Evolutionary conservation across 495 filamentous ascomycete species (phyloP).

Genomic region (Trichoderma parareesei): DNA sequence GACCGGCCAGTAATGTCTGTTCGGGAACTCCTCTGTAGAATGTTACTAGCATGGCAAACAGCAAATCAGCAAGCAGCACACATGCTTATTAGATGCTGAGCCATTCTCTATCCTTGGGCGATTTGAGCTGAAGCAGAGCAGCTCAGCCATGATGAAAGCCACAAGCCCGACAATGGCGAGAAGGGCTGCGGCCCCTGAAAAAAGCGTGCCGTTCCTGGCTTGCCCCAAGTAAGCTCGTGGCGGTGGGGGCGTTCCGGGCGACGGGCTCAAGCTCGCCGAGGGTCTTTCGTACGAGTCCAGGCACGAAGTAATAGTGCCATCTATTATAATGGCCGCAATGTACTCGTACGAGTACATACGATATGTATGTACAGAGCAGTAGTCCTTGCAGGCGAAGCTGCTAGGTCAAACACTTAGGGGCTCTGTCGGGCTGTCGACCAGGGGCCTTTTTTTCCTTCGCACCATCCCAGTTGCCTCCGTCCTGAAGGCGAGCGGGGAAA

Average conservation of each 20-base stretch:
- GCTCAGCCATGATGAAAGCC: not conserved
- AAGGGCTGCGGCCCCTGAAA: not conserved
- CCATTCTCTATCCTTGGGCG: not conserved
- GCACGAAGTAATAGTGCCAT: not conserved
- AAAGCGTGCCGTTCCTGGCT: not conserved
- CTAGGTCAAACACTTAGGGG: slow-evolving; percentile 10
- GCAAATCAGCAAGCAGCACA: not conserved
- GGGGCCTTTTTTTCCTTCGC: slow-evolving; percentile 4
- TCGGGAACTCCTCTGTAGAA: not conserved
- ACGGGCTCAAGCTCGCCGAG: not conserved
- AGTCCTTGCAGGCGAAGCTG: not conserved
- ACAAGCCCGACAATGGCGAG: not conserved
- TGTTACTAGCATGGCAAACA: not conserved
- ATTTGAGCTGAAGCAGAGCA: not conserved
- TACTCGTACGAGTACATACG: not conserved
- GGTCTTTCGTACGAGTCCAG: not conserved
- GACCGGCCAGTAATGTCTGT: not conserved
- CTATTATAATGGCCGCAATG: not conserved
- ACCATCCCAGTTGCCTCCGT: not conserved
- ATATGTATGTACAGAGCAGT: not conserved
- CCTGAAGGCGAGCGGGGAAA: slow-evolving; percentile 5
- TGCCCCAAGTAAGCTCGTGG: not conserved
- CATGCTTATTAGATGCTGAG: not conserved
- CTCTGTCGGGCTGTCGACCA: slow-evolving; percentile 1
- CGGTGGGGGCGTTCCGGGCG: not conserved